Evolutionary conservation across 2,329 filamentous ascomycete species (phyloP).

Genomic region (Pseudogymnoascus sp.): DNA sequence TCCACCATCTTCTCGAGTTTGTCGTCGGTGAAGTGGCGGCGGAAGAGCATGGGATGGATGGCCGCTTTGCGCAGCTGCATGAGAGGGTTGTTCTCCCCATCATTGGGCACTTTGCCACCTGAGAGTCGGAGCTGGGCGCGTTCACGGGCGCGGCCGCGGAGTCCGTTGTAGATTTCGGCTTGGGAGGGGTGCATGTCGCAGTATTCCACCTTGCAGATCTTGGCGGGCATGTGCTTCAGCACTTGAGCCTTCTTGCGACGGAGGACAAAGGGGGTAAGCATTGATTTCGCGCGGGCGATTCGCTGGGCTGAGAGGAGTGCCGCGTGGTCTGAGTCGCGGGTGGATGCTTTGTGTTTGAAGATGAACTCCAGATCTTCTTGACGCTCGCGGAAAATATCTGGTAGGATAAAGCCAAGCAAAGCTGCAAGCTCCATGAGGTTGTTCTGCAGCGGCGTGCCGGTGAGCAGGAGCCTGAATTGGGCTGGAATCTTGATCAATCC

Average conservation of each 20-base stretch:
- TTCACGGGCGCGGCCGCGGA: slow-evolving; percentile 55
- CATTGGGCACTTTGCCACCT: slow-evolving; percentile 42
- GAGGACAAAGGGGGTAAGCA: slow-evolving; percentile 90
- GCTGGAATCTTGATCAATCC: slow-evolving; percentile 69
- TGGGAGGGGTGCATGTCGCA: slow-evolving; percentile 72
- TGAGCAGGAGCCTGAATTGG: slow-evolving; percentile 77
- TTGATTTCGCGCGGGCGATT: slow-evolving; percentile 77
- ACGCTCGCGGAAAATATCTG: slow-evolving; percentile 66
- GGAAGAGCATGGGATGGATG: slow-evolving; percentile 82
- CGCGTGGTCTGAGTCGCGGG: slow-evolving; percentile 69
- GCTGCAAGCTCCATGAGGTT: slow-evolving; percentile 88
- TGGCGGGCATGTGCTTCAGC: slow-evolving; percentile 71
- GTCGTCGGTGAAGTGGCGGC: slow-evolving; percentile 67
- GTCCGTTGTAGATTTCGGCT: slow-evolving; percentile 60
- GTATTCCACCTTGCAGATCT: slow-evolving; percentile 67
- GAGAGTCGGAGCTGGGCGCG: slow-evolving; percentile 47
- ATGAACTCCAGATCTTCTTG: slow-evolving; percentile 75
- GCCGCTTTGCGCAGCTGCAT: slow-evolving; percentile 90
- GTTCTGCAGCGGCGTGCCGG: slow-evolving; percentile 87
- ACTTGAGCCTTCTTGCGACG: slow-evolving; percentile 91
- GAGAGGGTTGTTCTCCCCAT: slow-evolving; percentile 59
- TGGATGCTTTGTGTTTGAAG: slow-evolving; percentile 86
- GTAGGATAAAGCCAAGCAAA: slow-evolving; percentile 89
- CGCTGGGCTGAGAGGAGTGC: slow-evolving; percentile 80
- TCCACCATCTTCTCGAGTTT: slow-evolving; percentile 69